Conservation (phyloP, 345 rosid species). For the rapeseed (Brassica napus) region DNA sequence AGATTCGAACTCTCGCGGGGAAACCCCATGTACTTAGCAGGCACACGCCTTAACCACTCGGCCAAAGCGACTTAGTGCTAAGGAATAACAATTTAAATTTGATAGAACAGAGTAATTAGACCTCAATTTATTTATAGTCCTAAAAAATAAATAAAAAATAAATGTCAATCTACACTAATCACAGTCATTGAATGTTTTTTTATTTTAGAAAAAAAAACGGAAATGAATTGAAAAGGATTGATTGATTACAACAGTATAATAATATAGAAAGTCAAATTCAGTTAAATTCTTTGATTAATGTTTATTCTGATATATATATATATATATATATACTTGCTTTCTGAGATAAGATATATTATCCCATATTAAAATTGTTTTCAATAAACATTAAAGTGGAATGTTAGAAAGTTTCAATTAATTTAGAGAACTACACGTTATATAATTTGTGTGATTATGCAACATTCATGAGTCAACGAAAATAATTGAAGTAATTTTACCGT, state of each 20-base stretch:
- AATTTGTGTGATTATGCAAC: neutral
- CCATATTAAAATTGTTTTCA: neutral
- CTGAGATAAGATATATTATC: neutral
- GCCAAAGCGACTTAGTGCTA: conserved; percentile 46
- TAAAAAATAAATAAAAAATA: too few relatives aligned
- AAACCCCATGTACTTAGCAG: conserved; percentile 70
- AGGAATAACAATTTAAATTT: too few relatives aligned
- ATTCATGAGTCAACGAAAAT: neutral
- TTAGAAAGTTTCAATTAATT: neutral
- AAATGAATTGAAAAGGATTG: neutral
- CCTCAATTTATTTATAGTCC: neutral
- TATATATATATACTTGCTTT: neutral
- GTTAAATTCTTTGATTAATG: neutral
- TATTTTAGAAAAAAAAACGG: neutral
- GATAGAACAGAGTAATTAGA: neutral
- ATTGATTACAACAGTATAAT: neutral
- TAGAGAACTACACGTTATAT: neutral
- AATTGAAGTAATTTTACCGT: neutral
- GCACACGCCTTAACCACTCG: conserved; percentile 71
- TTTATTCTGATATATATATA: neutral
- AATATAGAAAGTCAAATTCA: neutral
- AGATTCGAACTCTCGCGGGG: conserved; percentile 81
- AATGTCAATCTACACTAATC: neutral
- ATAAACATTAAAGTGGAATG: neutral
- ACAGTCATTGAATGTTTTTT: neutral